These are phyloP conservation scores for Didymellaceae sp. DNA, from an alignment of 2,329 filamentous ascomycete genomes.

Conservation along the genomic window DNA sequence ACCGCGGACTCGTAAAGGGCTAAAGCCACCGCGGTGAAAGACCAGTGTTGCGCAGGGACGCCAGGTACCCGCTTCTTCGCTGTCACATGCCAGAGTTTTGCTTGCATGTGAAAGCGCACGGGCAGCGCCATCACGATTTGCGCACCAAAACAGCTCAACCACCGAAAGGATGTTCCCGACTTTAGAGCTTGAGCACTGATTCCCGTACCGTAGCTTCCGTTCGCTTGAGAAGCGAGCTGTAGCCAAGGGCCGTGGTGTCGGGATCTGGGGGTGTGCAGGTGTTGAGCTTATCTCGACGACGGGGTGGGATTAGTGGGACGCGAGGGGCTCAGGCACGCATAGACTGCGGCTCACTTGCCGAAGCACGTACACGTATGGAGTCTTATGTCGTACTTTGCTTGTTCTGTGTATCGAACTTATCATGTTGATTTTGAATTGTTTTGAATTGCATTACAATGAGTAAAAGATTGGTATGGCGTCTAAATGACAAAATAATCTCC, in stretches of 20 bases:
- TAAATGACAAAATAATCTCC: conserved; percentile 7
- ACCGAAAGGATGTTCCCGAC: conserved; percentile 15
- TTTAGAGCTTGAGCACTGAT: conserved; percentile 20
- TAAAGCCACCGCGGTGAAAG: conserved; percentile 20
- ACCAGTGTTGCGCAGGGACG: conserved; percentile 2
- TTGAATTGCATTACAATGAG: conserved; percentile 16
- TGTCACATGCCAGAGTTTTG: conserved; percentile 17
- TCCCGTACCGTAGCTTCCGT: conserved; percentile 21
- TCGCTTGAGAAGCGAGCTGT: conserved; percentile 21
- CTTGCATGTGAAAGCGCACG: conserved; percentile 19
- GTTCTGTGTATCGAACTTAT: neutral
- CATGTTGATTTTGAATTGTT: neutral
- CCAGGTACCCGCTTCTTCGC: conserved; percentile 13
- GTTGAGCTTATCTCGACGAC: conserved; percentile 22
- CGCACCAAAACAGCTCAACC: conserved; percentile 10
- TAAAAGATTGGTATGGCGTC: conserved; percentile 13
- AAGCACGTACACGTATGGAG: neutral
- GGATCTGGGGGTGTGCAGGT: conserved; percentile 19
- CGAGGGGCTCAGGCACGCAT: conserved; percentile 10
- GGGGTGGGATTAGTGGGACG: conserved; percentile 3
- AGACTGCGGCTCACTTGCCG: neutral
- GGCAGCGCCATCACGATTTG: conserved; percentile 17
- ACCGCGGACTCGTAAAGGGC: conserved; percentile 13
- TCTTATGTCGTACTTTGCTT: neutral
- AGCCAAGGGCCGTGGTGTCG: conserved; percentile 16